Conservation (phyloP, 1,284 basidiomycete species). For the Moesziomyces sp. region DNA sequence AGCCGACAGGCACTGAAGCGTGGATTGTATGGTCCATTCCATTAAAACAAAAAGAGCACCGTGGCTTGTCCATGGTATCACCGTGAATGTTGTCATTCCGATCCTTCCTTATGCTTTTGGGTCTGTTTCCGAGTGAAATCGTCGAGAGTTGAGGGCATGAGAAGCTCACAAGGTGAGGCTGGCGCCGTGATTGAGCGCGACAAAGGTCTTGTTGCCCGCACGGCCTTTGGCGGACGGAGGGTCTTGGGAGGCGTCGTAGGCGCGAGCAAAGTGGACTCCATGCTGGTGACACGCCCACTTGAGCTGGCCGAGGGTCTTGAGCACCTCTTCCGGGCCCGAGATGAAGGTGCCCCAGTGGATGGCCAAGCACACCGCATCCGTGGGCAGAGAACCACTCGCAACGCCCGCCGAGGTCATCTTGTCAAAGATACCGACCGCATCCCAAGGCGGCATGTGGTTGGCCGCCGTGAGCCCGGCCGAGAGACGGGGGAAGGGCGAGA, state of each 20-base stretch:
- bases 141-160: no score
- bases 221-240: neutral
- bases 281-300: constrained; percentile 37
- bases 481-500: constrained; percentile 56
- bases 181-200: constrained; percentile 41
- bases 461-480: constrained; percentile 55
- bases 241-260: neutral
- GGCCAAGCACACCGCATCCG: constrained; percentile 26
- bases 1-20: constrained; percentile 25
- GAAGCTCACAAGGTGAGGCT: constrained; percentile 27
- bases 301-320: constrained; percentile 41
- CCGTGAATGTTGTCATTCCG: neutral
- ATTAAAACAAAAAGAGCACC: neutral
- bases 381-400: neutral
- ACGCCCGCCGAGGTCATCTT: constrained; percentile 30
- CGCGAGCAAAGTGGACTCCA: constrained; percentile 14
- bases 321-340: constrained; percentile 33
- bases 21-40: neutral
- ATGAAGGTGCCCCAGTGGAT: constrained; percentile 53
- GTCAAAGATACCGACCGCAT: constrained; percentile 53
- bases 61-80: neutral
- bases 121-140: no score
- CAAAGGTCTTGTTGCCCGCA: constrained; percentile 18
- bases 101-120: neutral
- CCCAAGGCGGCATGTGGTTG: constrained; percentile 62